phyloP scores from a whole-genome alignment of 2,329 filamentous ascomycete species.

The Didymosphaeria variabile region DNA sequence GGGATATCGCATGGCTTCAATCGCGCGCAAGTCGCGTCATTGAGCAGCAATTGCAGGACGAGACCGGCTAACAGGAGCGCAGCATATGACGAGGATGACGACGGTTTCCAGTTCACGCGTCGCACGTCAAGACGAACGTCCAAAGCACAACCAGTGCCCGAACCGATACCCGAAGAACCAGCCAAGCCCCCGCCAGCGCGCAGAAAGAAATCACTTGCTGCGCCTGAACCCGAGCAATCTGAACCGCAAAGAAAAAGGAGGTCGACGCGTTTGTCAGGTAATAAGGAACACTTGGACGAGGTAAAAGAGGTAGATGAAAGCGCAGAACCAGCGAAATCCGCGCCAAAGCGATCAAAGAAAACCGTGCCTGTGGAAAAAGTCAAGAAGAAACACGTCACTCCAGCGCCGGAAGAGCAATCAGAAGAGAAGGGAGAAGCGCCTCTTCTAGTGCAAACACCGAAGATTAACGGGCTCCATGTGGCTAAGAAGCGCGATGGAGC shows the following conservation, averaged over 20 bases:
- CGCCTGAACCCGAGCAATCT: constrained; percentile 30
- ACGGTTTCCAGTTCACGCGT: constrained; percentile 60
- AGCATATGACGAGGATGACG: constrained; percentile 58
- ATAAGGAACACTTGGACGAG: constrained; percentile 49
- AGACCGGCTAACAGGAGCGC: constrained; percentile 29
- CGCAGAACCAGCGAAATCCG: constrained; percentile 35
- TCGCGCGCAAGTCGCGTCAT: constrained; percentile 16
- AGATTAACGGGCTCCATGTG: constrained; percentile 42
- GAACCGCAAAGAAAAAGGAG: constrained; percentile 49
- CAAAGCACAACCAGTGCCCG: constrained; percentile 43
- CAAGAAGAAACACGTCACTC: constrained; percentile 41
- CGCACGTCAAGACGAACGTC: constrained; percentile 47
- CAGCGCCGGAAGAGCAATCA: constrained; percentile 35
- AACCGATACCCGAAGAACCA: constrained; percentile 42
- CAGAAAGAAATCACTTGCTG: constrained; percentile 41
- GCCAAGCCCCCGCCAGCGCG: constrained; percentile 38
- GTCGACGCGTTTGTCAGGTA: constrained; percentile 57
- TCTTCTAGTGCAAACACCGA: constrained; percentile 40
- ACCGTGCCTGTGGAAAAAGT: constrained; percentile 35
- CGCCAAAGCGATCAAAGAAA: constrained; percentile 45
- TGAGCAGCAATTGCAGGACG: constrained; percentile 14
- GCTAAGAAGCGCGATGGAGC: constrained; percentile 59
- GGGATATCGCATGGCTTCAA: constrained; percentile 8
- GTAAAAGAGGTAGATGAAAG: constrained; percentile 40
- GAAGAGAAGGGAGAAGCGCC: constrained; percentile 29